Conservation (phyloP, 805 yeast genomes). For the Ogataea dorogensis region DNA sequence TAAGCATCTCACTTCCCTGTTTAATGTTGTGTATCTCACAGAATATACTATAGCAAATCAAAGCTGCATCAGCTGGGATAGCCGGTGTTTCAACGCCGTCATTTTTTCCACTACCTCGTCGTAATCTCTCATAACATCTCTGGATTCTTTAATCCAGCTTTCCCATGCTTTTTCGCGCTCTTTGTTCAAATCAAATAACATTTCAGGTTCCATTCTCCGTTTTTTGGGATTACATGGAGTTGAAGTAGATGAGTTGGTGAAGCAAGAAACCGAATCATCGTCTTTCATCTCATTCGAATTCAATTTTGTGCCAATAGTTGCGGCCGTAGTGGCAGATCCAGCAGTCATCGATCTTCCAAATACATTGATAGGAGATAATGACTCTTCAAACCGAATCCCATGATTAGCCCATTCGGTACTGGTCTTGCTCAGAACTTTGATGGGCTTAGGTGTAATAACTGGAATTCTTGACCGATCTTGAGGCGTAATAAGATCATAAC, state of each 20-base stretch:
- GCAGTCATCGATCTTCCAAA: constrained; percentile 15
- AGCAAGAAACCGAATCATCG: constrained; percentile 18
- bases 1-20: constrained; percentile 43
- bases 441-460: constrained; percentile 22
- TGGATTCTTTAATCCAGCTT: constrained; percentile 40
- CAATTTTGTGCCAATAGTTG: constrained; percentile 15
- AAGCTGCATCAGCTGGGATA: constrained; percentile 20
- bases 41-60: constrained; percentile 11
- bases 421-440: constrained; percentile 16
- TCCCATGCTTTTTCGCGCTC: constrained; percentile 10
- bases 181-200: constrained; percentile 9
- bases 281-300: constrained; percentile 16
- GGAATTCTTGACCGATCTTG: constrained; percentile 6
- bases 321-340: constrained; percentile 18
- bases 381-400: constrained; percentile 13
- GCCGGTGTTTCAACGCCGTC: constrained; percentile 38
- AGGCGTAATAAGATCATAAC: constrained; percentile 14
- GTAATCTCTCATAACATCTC: constrained; percentile 34
- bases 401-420: constrained; percentile 11
- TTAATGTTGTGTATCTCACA: constrained; percentile 17
- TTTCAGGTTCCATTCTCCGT: constrained; percentile 12
- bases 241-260: constrained; percentile 22
- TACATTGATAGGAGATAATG: constrained; percentile 16
- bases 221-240: constrained; percentile 22
- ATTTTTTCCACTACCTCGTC: constrained; percentile 34